A percentile compares a stretch with the other conserved stretches of the same genome.
These are phyloP conservation scores for Globisporangium perplexum DNA, from an alignment of 352 stramenopile species.

Conservation along the genomic window DNA sequence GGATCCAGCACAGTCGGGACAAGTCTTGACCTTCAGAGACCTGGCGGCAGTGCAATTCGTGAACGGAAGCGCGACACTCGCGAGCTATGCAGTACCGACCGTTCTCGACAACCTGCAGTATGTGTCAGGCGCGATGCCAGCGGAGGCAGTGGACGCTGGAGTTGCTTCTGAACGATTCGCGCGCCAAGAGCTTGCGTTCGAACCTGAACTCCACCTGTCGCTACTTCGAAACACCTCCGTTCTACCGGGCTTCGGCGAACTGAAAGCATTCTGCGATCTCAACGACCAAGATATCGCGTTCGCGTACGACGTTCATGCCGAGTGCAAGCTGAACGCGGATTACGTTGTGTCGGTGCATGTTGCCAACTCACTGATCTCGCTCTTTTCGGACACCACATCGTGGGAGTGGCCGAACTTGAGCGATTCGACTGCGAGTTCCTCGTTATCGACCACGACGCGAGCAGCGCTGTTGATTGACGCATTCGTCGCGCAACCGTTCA, in stretches of 20 bases:
- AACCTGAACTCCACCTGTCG: constrained; percentile 1
- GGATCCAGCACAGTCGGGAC: neutral
- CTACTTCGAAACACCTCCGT: constrained; percentile 13
- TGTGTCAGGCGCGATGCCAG: constrained; percentile 1
- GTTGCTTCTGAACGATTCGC: constrained; percentile 34
- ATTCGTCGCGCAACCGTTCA: constrained; percentile 46
- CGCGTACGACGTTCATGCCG: constrained; percentile 20
- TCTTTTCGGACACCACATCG: constrained; percentile 16
- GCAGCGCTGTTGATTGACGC: constrained; percentile 39
- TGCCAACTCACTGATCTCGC: constrained; percentile 14
- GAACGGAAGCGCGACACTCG: constrained; percentile 26
- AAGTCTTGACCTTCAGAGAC: constrained; percentile 14
- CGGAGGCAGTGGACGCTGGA: constrained; percentile 21
- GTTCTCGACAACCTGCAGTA: constrained; percentile 1
- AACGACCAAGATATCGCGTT: constrained; percentile 22
- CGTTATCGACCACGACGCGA: constrained; percentile 16
- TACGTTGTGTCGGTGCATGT: constrained; percentile 22
- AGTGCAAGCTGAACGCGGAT: constrained; percentile 18
- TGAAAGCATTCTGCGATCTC: constrained; percentile 37
- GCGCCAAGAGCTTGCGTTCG: constrained; percentile 21
- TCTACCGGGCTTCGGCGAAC: constrained; percentile 30
- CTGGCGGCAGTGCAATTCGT: constrained; percentile 42
- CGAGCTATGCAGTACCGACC: constrained; percentile 20
- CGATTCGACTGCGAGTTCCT: constrained; percentile 1
- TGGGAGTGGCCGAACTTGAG: constrained; percentile 21